phyloP scores from a whole-genome alignment of 306 rosid species.

The Gynostemma pentaphyllum region DNA sequence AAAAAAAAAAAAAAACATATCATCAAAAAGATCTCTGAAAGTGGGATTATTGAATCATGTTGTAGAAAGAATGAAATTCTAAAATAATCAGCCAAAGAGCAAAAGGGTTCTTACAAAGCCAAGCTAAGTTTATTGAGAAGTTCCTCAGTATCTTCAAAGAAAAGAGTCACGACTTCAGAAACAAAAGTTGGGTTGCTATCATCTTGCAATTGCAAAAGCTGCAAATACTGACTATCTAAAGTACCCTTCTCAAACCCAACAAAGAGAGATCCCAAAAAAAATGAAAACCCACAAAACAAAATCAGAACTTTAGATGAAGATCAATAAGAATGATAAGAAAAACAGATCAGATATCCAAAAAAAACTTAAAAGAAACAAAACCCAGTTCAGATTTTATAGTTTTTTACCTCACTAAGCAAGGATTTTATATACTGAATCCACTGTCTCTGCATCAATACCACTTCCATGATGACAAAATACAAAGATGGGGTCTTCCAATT shows the following conservation, averaged over 20 bases:
- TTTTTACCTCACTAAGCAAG: conserved; percentile 66
- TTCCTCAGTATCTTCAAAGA: conserved; percentile 94
- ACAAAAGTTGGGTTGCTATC: conserved; percentile 95
- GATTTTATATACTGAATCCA: conserved; percentile 67
- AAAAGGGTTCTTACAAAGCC: conserved; percentile 54
- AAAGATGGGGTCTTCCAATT: too few species aligned
- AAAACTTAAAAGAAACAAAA: not conserved
- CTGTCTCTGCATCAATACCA: conserved; percentile 86
- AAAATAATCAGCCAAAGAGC: not conserved
- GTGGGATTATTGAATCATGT: not conserved
- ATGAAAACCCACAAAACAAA: not conserved
- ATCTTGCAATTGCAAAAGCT: conserved; percentile 94
- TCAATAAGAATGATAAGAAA: not conserved
- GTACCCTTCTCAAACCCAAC: conserved; percentile 42
- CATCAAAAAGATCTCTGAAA: conserved; percentile 10
- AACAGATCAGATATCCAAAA: not conserved
- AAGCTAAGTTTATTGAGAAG: conserved; percentile 77
- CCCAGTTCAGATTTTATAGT: not conserved
- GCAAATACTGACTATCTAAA: conserved; percentile 79
- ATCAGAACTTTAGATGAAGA: conserved; percentile 18
- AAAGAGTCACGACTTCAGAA: conserved; percentile 80
- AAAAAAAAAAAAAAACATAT: conserved; percentile 1
- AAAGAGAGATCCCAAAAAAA: conserved; percentile 14
- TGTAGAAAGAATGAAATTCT: not conserved
- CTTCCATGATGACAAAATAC: too few species aligned